phyloP scores from a whole-genome alignment of 208 protist genomes.

The Angomonas ambiguus region DNA sequence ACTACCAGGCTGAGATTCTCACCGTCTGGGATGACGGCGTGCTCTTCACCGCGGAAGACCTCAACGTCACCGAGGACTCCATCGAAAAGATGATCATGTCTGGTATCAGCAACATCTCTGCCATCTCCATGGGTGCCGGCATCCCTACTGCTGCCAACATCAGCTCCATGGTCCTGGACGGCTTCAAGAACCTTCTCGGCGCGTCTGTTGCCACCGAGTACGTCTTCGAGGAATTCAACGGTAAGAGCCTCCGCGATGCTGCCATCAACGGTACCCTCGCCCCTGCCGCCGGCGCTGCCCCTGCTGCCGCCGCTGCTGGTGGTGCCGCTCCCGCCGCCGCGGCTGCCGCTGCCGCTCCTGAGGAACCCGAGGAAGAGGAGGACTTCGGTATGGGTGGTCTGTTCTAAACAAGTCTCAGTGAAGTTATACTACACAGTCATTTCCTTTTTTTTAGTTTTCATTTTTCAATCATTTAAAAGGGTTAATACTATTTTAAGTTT shows the following conservation, averaged over 20 bases:
- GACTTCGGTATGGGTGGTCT: constrained; percentile 83
- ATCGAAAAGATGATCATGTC: constrained; percentile 85
- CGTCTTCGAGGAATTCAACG: constrained; percentile 86
- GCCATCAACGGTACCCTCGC: constrained; percentile 79
- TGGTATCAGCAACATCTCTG: constrained; percentile 91
- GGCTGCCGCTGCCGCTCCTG: constrained; percentile 49
- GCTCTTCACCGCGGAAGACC: constrained; percentile 91
- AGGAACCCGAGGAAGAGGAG: constrained; percentile 76
- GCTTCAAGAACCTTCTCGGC: constrained; percentile 97
- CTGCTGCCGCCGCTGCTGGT: constrained; percentile 32
- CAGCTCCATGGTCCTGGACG: constrained; percentile 94
- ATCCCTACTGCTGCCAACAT: constrained; percentile 94
- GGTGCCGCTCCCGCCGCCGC: constrained; percentile 35
- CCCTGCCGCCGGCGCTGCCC: constrained; percentile 51
- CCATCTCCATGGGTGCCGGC: constrained; percentile 94
- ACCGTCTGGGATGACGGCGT: constrained; percentile 96
- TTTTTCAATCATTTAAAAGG: constrained; percentile 8
- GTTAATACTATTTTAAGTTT: background rate
- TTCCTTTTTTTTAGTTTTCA: constrained; percentile 18
- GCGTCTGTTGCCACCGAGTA: constrained; percentile 93
- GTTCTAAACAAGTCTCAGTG: constrained; percentile 41
- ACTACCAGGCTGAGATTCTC: constrained; percentile 93
- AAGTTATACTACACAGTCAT: background rate
- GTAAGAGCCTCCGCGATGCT: constrained; percentile 87
- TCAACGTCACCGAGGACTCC: constrained; percentile 94